Evolutionary conservation across 169 alveolate species (phyloP), one percentile per base, ranked within the genome.

Genomic region (Plasmodium malariae): DNA sequence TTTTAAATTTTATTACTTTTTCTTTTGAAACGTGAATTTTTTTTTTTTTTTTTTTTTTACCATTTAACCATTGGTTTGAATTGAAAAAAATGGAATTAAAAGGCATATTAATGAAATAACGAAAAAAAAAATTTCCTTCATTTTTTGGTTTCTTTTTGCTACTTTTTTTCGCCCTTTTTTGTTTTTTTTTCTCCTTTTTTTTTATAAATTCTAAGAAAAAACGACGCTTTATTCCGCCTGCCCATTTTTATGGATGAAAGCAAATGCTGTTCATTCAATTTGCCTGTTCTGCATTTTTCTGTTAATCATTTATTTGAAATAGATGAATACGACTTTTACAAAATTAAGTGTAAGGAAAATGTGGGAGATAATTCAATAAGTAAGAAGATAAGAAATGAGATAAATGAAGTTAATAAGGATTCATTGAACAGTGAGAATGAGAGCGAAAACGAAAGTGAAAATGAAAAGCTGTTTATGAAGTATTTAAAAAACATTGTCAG

Each of bases 241-340:
- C 14, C 14, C 26, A 17, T n/a, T 32, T 85, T 85, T 85, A 85
- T 85, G 92, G 92, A 68, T 57, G 87, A 62, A 55, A 43, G 49
- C 45, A 45, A 69, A 28, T 59, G 14, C 24, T 60, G 28, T 1
- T 69, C 86, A 55, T 30, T 85, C 12, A 54, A 48, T 32, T 54
- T 85, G 55, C 87, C 85, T 17, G 69, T 85, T 70, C 92, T 87
- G 2, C 92, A 85, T 14, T 69, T 69, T 60, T 51, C 92, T 1
- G 9, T 70, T 1, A 36, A 85, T 24, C 9, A 30, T 30, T 26
- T 85, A 24, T 85, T 68, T 72, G 74, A 85, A 17, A 30, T 45
- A 65, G 74, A 69, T 11, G 74, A 69, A 32, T 85, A 69, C 37
- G 92, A 85, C 34, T 85, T 69, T 70, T 85, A 85, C 43, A 69